Evolutionary conservation across 2,329 filamentous ascomycete species (phyloP), one percentile per base, ranked within the genome.

Genomic region (Venturia aucupariae): DNA sequence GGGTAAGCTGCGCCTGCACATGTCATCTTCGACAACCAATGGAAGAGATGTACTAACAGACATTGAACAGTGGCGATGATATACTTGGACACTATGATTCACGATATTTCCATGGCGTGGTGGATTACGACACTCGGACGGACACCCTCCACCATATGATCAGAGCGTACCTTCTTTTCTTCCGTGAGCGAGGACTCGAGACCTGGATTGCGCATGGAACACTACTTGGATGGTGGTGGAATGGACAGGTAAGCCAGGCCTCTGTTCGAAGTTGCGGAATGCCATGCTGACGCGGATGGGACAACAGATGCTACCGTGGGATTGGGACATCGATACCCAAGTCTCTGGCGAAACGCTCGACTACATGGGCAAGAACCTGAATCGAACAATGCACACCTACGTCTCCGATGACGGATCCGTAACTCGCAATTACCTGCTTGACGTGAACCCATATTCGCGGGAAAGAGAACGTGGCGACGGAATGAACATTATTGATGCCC

Each of bases 131-230:
- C 46, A 82, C 87, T 67, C 85, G 89, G 70, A 81, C 82, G n/a
- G 78, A 83, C 35, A 85, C 84, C 6, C 82, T 93, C 64, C 81
- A 81, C 61, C 82, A 89, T 73, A 84, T 94, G 68, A 83, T 92
- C 68, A 84, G 86, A 67, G 86, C 89, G 62, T 94, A 94, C 76
- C 81, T 94, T 55, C 80, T 81, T 57, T 86, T 84, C 64, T 88
- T 90, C 74, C 78, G 80, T 55, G 78, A 82, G 22, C 79, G 87
- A 63, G 83, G 84, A 7, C 76, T 91, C 67, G 89, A 93, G 75
- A 93, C 90, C 0, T 94, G 90, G 90, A 85, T 95, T 66, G 90
- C 90, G 46, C 90, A 95, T 74, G 90, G 90, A 60, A 92, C 90
- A 4, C 77, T 94, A 61, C 78, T 95, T 27, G 90, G 90, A 15